Base-by-base conservation (phyloP, 2,329 filamentous ascomycete species). In the Cordyceps tenuipes region DNA sequence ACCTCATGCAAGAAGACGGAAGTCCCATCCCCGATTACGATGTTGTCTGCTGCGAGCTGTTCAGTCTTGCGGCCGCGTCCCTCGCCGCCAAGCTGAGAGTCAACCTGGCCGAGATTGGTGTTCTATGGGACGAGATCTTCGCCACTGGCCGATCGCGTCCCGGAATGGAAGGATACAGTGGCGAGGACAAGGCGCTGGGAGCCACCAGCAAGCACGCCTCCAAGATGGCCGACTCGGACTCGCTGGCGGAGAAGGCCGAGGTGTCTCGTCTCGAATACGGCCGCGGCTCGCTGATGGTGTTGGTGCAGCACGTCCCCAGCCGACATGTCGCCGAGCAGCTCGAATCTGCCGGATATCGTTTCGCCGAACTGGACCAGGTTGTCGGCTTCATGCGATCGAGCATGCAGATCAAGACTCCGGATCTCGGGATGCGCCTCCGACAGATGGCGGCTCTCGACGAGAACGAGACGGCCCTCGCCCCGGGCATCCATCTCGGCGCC, bases 221-320 rank as follows among this genome's bases (percentile, higher is more conserved):
- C 36, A 56, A 36, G 41, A 59, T 57, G 49, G 46, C 62, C 13
- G 61, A 53, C 6, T 48, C 60, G 26, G 71, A 73, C 13, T 72
- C 73, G 29, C 62, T 75, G 8, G 71, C 70, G 1, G 77, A 81
- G 63, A 79, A 78, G 63, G 76, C 73, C 0, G 55, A 72, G 34
- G 60, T 63, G 19, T 59, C 64, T 5, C 64, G 63, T 49, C 63
- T 72, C 17, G 69, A 73, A 34, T 80, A 84, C 43, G 88, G 88
- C 4, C 85, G 85, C 62, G 91, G 91, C 0, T 90, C 92, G 58
- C 79, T 95, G 50, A 83, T 96, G 70, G 91, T 95, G 66, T 80
- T 95, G 10, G 87, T 91, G 6, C 87, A 86, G 12, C 80, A 80
- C 48, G 78, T 88, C 1, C 77, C 79, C 39, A 76, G 73, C 39